A percentile compares a stretch with the other conserved stretches of the same genome.
phyloP scores from a whole-genome alignment of 371 early-diverging fungal species.

The Rhizopus sp. region DNA sequence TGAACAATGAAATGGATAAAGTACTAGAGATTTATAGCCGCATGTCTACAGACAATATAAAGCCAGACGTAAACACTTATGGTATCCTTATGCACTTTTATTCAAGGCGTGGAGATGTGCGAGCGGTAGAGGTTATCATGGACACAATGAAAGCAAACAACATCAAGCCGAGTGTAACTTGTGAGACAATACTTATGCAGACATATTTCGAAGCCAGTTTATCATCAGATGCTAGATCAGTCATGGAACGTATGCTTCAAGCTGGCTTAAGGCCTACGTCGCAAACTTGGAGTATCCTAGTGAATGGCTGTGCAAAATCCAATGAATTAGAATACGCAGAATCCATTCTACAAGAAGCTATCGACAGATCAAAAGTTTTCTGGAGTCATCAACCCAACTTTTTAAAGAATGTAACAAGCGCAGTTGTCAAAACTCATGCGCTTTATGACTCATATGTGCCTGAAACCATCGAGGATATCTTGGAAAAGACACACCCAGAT shows the following conservation, averaged over 20 bases:
- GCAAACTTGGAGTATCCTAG: constrained; percentile 26
- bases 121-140: constrained; percentile 39
- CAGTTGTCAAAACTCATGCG: not conserved
- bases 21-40: constrained; percentile 39
- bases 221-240: constrained; percentile 24
- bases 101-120: constrained; percentile 32
- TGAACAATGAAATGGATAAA: constrained; percentile 42
- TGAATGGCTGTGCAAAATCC: constrained; percentile 26
- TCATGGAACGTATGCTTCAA: constrained; percentile 40
- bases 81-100: constrained; percentile 44
- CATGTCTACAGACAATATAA: constrained; percentile 32
- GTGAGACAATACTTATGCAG: constrained; percentile 44
- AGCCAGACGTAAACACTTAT: constrained; percentile 35
- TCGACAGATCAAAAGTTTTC: constrained; percentile 15
- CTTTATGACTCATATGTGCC: constrained; percentile 28
- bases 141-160: constrained; percentile 35
- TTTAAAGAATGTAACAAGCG: not conserved
- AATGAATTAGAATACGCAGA: constrained; percentile 34
- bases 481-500: constrained; percentile 16
- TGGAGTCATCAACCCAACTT: not conserved
- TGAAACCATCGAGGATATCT: constrained; percentile 33
- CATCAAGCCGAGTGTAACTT: constrained; percentile 26
- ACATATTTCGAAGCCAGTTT: constrained; percentile 32
- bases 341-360: constrained; percentile 20
- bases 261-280: constrained; percentile 29